Evolutionary conservation across 2,329 filamentous ascomycete species (phyloP).

Genomic region (Fusarium pseudograminearum): DNA sequence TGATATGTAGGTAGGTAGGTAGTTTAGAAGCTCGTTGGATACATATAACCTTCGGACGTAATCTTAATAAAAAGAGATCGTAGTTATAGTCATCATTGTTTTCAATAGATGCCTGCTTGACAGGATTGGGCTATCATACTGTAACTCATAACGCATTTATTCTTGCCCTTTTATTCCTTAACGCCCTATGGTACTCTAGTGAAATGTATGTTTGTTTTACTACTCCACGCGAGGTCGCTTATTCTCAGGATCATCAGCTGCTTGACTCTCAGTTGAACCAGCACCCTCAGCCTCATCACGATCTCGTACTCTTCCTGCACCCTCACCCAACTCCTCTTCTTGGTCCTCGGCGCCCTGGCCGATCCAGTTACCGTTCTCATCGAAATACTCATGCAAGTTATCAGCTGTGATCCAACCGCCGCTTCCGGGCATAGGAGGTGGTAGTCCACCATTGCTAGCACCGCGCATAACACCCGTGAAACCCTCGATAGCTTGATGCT

Average conservation of each 20-base stretch:
- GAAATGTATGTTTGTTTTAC: slow-evolving; percentile 7
- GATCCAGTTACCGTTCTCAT: slow-evolving; percentile 84
- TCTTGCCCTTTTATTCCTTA: slow-evolving; percentile 26
- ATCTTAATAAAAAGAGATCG: slow-evolving; percentile 40
- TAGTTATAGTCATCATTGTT: slow-evolving; percentile 1
- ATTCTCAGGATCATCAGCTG: slow-evolving; percentile 56
- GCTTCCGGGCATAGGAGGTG: slow-evolving; percentile 78
- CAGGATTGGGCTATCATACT: not conserved
- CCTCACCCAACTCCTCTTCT: slow-evolving; percentile 69
- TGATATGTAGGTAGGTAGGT: slow-evolving; percentile 27
- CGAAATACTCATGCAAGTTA: slow-evolving; percentile 87
- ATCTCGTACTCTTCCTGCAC: slow-evolving; percentile 69
- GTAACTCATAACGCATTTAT: slow-evolving; percentile 17
- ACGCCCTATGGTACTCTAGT: slow-evolving; percentile 37
- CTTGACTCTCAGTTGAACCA: slow-evolving; percentile 57
- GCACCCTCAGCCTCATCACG: slow-evolving; percentile 66
- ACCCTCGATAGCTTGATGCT: slow-evolving; percentile 67
- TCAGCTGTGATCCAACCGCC: slow-evolving; percentile 91
- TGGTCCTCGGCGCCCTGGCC: slow-evolving; percentile 52
- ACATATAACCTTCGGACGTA: slow-evolving; percentile 44
- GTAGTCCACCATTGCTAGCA: slow-evolving; percentile 62
- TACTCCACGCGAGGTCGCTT: slow-evolving; percentile 63
- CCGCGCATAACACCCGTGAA: slow-evolving; percentile 67
- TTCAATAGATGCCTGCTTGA: not conserved
- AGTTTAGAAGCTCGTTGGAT: slow-evolving; percentile 37